Base-by-base conservation (phyloP, 169 alveolate species). In the Plasmodium adleri region DNA sequence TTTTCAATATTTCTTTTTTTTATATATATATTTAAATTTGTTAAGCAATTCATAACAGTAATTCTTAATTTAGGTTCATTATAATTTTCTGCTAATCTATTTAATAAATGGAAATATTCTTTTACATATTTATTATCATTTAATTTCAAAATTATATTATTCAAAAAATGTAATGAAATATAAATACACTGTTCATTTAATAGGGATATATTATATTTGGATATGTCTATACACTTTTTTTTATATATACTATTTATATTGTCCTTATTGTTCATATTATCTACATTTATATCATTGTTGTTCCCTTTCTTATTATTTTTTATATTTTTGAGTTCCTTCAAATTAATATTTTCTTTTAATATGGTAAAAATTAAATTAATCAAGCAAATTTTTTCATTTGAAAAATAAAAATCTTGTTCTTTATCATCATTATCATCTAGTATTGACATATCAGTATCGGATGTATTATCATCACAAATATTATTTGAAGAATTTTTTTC, bases 1-100 rank as follows among this genome's bases (percentile, higher is more conserved):
- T 60, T 26, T 28, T 58, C 13, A 43, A 72, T 17, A 10, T 45
- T 24, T 43, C 62, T 56, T 17, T 86, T 64, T 13, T 86, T 62
- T 62, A 86, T 28, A 49, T 86, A 62, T 13, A 64, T 56, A 60
- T 86, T 86, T 39, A 70, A 54, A 72, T 72, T 59, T 6, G 56
- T 86, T 59, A 71, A 73, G 8, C 92, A 86, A 22, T 86, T 72
- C 68, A 70, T 86, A 24, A 75, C 7, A 12, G 92, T 72, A 17
- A 86, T 47, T 39, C 47, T 39, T 28, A 47, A 24, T 22, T 52
- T 50, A 24, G 60, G 74, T 20, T 63, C 39, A 45, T 43, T 62
- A 52, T 86, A 70, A 72, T 62, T 86, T 83, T 83, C 91, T 15
- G 58, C 58, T 26, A 83, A 28, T 49, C 39, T 59, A 54, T 86